phyloP scores from a whole-genome alignment of 1,284 basidiomycete genomes.

The Cystobasidium sp. region DNA sequence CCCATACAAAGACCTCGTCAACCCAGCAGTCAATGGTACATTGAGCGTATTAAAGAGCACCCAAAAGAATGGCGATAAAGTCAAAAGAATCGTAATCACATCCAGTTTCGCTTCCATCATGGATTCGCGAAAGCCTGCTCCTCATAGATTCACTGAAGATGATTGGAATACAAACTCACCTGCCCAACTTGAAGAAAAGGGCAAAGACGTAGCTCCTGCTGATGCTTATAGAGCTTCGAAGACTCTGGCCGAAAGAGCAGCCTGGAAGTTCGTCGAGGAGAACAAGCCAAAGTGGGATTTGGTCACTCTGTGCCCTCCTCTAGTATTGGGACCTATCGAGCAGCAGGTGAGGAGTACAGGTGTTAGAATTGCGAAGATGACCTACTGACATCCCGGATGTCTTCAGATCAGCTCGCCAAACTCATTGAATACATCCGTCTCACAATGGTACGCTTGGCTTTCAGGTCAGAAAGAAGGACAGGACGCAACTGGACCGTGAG shows the following conservation, averaged over 20 bases:
- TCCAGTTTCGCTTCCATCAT: conserved; percentile 58
- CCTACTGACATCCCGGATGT: background rate
- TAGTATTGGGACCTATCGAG: conserved; percentile 40
- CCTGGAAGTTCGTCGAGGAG: conserved; percentile 51
- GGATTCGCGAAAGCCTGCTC: conserved; percentile 45
- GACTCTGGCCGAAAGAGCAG: conserved; percentile 50
- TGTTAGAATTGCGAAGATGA: background rate
- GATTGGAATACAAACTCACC: conserved; percentile 51
- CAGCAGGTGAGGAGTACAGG: conserved; percentile 15
- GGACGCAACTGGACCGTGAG: conserved; percentile 32
- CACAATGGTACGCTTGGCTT: conserved; percentile 38
- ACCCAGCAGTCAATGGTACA: conserved; percentile 61
- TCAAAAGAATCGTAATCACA: conserved; percentile 59
- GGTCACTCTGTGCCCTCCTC: conserved; percentile 45
- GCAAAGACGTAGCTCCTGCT: conserved; percentile 43
- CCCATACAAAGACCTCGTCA: conserved; percentile 53
- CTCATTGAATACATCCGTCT: conserved; percentile 49
- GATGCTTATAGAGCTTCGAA: conserved; percentile 44
- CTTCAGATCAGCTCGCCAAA: conserved; percentile 42
- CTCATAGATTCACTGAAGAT: conserved; percentile 49
- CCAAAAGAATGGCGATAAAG: conserved; percentile 51
- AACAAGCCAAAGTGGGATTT: conserved; percentile 43
- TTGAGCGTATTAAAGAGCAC: conserved; percentile 57
- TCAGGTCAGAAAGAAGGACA: conserved; percentile 30
- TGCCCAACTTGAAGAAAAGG: conserved; percentile 50